These are phyloP conservation scores for Malassezia equina DNA, from an alignment of 1,284 basidiomycete genomes.

Conservation along the genomic window DNA sequence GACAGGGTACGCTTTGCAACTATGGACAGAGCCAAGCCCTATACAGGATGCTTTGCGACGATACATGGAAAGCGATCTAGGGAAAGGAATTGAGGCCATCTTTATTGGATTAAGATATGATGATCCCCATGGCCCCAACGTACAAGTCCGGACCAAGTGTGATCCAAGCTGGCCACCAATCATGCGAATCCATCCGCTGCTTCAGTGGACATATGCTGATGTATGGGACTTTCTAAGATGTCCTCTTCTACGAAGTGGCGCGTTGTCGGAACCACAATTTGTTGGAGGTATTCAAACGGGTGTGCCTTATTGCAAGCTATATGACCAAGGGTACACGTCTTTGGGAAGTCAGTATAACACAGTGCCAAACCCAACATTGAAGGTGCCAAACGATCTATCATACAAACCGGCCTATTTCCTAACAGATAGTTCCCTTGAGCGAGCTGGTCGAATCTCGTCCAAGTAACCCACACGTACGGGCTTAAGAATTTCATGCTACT, in stretches of 20 bases:
- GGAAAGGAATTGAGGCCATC: slow-evolving; percentile 58
- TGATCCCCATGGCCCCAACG: slow-evolving; percentile 68
- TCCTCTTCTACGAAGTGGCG: slow-evolving; percentile 55
- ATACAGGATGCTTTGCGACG: slow-evolving; percentile 71
- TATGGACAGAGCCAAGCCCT: slow-evolving; percentile 65
- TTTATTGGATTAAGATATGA: slow-evolving; percentile 75
- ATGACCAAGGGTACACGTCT: slow-evolving; percentile 91
- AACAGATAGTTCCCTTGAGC: slow-evolving; percentile 64
- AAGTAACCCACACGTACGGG: background rate
- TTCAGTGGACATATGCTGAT: slow-evolving; percentile 82
- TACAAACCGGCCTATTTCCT: slow-evolving; percentile 70
- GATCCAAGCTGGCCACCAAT: slow-evolving; percentile 69
- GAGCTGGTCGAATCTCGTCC: slow-evolving; percentile 44
- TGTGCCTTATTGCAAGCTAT: slow-evolving; percentile 66
- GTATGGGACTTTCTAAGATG: slow-evolving; percentile 77
- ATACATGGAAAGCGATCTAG: slow-evolving; percentile 56
- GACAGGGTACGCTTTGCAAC: slow-evolving; percentile 64
- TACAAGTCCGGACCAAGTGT: slow-evolving; percentile 22
- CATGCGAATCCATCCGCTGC: slow-evolving; percentile 85
- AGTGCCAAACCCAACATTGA: slow-evolving; percentile 74
- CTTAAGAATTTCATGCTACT: background rate
- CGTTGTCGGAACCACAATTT: slow-evolving; percentile 1
- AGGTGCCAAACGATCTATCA: slow-evolving; percentile 26
- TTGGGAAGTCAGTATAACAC: slow-evolving; percentile 92
- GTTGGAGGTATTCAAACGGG: slow-evolving; percentile 22